Base-by-base conservation (phyloP, 2,329 filamentous ascomycete genomes). In the Nemania sp. region DNA sequence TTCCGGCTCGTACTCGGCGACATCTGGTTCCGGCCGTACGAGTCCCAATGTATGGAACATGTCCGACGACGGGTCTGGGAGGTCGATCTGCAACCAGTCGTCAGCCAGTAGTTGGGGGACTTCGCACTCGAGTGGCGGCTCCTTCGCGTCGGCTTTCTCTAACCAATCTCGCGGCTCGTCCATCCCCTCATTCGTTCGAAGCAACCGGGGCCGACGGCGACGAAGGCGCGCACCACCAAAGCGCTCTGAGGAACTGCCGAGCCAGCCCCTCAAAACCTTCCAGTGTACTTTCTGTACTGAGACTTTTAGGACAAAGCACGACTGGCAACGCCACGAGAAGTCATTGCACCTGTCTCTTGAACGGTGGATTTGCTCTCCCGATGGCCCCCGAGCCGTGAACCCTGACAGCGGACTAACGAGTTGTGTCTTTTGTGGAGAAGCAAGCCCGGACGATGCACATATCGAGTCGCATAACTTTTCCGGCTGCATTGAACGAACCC, bases 241-340 rank as follows among this genome's bases (percentile, higher is more conserved):
- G 70, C 75, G 75, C 13, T 70, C 70, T 0, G 80, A 81, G 1
- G 81, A 83, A 15, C 77, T 76, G 7, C 77, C 85, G 1, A 72
- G 73, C 11, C 79, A 80, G 3, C 85, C 84, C 2, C 80, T 85
- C 66, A 88, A 87, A 74, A 87, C 86, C 1, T 89, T 86, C 77
- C 88, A 90, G 77, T 91, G 89, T 77, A 91, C 89, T 69, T 91
- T 91, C 82, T 91, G 89, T 77, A 90, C 89, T 6, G 88, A 90
- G 71, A 89, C 87, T 0, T 91, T 90, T 78, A 83, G 88, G 71
- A 90, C 88, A 3, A 91, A 91, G 76, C 88, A 91, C 73, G 89
- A 91, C 77, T 91, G 89, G 89, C 88, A 90, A 73, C 83, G 90
- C 66, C 90, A 93, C 76, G 90, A 93, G 74, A 90, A 90, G 72